Evolutionary conservation across 306 rosid genomes (phyloP), one percentile per base, ranked within the genome.

Genomic region (Argentina anserina): DNA sequence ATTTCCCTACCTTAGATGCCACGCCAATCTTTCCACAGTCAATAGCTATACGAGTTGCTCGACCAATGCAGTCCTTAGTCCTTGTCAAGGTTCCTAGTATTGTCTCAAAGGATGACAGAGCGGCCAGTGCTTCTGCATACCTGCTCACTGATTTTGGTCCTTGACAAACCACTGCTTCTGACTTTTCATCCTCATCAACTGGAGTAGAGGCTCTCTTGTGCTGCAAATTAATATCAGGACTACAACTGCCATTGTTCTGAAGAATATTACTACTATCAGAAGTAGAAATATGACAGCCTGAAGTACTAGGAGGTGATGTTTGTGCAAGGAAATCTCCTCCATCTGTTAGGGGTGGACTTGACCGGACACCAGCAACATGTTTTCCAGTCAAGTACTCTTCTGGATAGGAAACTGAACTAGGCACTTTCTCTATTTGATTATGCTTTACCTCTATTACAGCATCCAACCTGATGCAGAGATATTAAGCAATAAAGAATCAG

Each of bases 51-150:
- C 92, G 94, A 68, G 98, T 93, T 29, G 97, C 97, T 76, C 96
- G 91, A 78, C 96, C 98, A 82, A 93, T 93, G 85, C 97, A 85
- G 75, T 93, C 98, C 84, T 93, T 93, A 37, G 97, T 91, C 90
- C 98, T 84, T 52, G 89, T 93, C 86, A 93, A 81, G 23, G 89
- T 84, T 75, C 91, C 92, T 83, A 93, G 90, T 82, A 78, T 85
- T 37, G 89, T 86, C 84, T 91, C 96, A 40, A 93, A 93, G 70
- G 93, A 91, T 46, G 84, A 43, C 79, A 93, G 76, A 76, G 92
- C 90, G 76, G 93, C 89, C 70, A 52, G 85, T 21, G 85, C 89
- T 71, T 91, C 97, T 31, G 83, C 81, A 72, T 90, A 72, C 90
- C 77, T 91, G 71, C 96, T 77, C 36, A 45, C 59, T 60, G 81